Conservation (phyloP, 768 basidiomycete genomes). For the Exidia glandulosa region DNA sequence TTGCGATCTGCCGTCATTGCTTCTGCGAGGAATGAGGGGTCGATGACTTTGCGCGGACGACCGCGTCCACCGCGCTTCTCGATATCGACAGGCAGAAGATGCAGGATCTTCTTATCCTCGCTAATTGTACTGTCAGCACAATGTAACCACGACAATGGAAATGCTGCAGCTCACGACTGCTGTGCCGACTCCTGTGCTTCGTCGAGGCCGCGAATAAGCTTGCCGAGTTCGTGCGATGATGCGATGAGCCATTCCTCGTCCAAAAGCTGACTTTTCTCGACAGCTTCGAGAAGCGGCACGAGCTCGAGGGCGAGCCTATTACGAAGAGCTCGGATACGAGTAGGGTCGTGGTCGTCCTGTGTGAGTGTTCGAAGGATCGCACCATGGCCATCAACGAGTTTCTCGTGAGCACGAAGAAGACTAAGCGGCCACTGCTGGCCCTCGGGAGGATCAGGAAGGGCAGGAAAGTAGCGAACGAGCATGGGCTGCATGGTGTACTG, state of each 20-base stretch:
- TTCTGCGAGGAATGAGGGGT: conserved; percentile 2
- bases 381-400: background rate
- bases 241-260: background rate
- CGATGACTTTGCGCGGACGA: background rate
- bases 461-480: background rate
- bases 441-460: background rate
- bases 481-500: background rate
- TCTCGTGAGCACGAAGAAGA: background rate
- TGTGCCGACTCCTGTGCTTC: background rate
- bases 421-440: background rate
- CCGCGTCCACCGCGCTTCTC: background rate
- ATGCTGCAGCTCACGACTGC: background rate
- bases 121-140: background rate
- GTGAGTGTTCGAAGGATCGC: background rate
- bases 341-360: background rate
- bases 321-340: background rate
- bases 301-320: background rate
- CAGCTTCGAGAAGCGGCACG: background rate
- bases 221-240: background rate
- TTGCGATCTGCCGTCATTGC: conserved; percentile 6
- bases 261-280: background rate
- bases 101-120: background rate
- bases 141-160: background rate
- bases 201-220: background rate
- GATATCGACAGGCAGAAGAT: background rate